A percentile compares a stretch with the other conserved stretches of the same genome.
These are phyloP conservation scores for Schizosaccharomyces osmophilus DNA, from an alignment of 805 yeast species.

Conservation along the genomic window DNA sequence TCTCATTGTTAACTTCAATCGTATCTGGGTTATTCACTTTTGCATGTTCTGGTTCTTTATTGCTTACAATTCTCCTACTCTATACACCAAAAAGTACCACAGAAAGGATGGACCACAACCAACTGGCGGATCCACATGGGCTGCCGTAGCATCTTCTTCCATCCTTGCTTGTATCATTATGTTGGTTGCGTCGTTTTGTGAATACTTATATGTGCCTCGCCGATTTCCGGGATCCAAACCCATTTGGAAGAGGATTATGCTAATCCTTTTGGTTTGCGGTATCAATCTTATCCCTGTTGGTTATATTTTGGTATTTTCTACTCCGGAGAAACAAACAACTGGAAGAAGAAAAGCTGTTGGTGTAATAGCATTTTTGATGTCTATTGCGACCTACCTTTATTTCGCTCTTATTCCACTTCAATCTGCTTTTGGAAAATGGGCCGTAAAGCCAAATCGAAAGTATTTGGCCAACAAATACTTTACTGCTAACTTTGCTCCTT, in stretches of 20 bases:
- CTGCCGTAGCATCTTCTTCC: conserved; percentile 83
- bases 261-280: conserved; percentile 38
- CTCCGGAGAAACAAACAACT: conserved; percentile 36
- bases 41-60: conserved; percentile 83
- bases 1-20: conserved; percentile 78
- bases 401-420: conserved; percentile 91
- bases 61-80: conserved; percentile 75
- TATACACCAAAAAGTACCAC: conserved; percentile 67
- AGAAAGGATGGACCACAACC: conserved; percentile 73
- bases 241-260: conserved; percentile 63
- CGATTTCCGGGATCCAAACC: conserved; percentile 99
- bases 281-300: conserved; percentile 67
- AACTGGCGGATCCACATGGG: conserved; percentile 76
- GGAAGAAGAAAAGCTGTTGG: conserved; percentile 49
- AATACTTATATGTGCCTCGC: conserved; percentile 92
- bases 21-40: conserved; percentile 91
- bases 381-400: conserved; percentile 59
- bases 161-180: conserved; percentile 60
- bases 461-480: conserved; percentile 86
- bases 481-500: conserved; percentile 69
- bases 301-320: conserved; percentile 52
- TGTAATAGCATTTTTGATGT: conserved; percentile 71
- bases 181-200: conserved; percentile 65
- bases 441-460: conserved; percentile 65
- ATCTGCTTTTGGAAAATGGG: conserved; percentile 78